These are phyloP conservation scores for Mallotus japonicus DNA, from an alignment of 441 rosid species.

Conservation along the genomic window DNA sequence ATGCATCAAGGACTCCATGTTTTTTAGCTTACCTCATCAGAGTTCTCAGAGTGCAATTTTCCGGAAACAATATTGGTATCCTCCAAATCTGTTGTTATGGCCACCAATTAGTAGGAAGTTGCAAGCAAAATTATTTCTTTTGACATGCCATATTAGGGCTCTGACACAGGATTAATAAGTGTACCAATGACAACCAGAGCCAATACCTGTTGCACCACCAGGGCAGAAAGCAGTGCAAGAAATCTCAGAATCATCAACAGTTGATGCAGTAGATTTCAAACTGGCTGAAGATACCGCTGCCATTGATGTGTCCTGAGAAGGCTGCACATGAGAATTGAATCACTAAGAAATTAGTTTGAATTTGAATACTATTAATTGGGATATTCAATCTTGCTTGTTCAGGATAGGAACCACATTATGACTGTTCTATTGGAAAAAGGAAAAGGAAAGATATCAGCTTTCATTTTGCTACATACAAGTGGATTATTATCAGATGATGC, in stretches of 20 bases:
- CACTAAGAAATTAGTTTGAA: not conserved
- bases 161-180: too few relatives aligned
- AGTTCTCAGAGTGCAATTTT: slow-evolving; percentile 18
- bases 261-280: slow-evolving; percentile 35
- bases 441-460: not conserved
- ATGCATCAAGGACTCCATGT: slow-evolving; percentile 1
- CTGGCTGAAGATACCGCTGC: slow-evolving; percentile 29
- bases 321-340: slow-evolving; percentile 27
- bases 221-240: slow-evolving; percentile 27
- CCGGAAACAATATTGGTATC: slow-evolving; percentile 24
- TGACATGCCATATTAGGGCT: too few relatives aligned
- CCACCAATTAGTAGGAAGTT: slow-evolving; percentile 19
- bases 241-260: slow-evolving; percentile 26
- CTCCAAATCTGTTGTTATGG: slow-evolving; percentile 21
- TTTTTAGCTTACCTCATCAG: slow-evolving; percentile 36
- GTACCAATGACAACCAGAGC: not conserved
- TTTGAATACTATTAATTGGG: slow-evolving; percentile 4
- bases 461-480: slow-evolving; percentile 24
- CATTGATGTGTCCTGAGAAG: slow-evolving; percentile 32
- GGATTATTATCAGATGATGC: slow-evolving; percentile 24
- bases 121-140: not conserved
- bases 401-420: not conserved
- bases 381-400: not conserved
- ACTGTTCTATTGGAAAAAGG: not conserved
- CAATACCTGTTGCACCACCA: slow-evolving; percentile 33